Evolutionary conservation across 2,329 filamentous ascomycete genomes (phyloP), one percentile per base, ranked within the genome.

Genomic region (Fusarium subtropicale): DNA sequence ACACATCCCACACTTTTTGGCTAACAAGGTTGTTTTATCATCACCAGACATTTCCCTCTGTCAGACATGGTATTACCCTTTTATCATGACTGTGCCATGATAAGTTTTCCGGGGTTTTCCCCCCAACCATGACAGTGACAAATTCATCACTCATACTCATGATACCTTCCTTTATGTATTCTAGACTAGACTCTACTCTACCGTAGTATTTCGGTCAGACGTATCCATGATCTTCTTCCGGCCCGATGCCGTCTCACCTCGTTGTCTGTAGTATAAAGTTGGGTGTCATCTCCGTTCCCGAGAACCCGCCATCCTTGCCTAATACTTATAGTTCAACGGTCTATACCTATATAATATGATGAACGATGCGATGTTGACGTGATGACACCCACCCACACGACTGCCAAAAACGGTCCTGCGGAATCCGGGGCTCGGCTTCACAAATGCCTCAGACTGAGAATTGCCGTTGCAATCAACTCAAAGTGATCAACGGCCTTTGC

Each of bases 1-100:
- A 60, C 36, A 42, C 64, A 72, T 73, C 71, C 71, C 71, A 68
- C 71, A 56, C n/a, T 20, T 24, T 34, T 45, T 30, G 28, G 48
- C 20, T 18, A 16, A 63, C 46, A 65, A 51, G 64, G 48, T 59
- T 47, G 57, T 36, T 53, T 59, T 47, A 56, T 36, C 50, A 72
- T 72, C 51, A 22, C 44, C 57, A 62, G 52, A 50, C 28, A 45
- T 55, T 41, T 66, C 65, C 64, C 63, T 69, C 18, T 54, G 47
- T 18, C 52, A 57, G 34, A 30, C 62, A 64, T 68, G 58, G 56
- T 51, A 64, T 53, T 52, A 20, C 15, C 20, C 30, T 30, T 56
- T 48, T 61, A 47, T 66, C 45, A 31, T 53, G 45, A 52, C 53
- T 46, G 46, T 39, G 51, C 24, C 39, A 47, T 66, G 60, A 24